Percentiles rank a stretch among this genome's conserved stretches.
Conservation (phyloP, 345 rosid genomes). For the Eucalyptus curtisii region DNA sequence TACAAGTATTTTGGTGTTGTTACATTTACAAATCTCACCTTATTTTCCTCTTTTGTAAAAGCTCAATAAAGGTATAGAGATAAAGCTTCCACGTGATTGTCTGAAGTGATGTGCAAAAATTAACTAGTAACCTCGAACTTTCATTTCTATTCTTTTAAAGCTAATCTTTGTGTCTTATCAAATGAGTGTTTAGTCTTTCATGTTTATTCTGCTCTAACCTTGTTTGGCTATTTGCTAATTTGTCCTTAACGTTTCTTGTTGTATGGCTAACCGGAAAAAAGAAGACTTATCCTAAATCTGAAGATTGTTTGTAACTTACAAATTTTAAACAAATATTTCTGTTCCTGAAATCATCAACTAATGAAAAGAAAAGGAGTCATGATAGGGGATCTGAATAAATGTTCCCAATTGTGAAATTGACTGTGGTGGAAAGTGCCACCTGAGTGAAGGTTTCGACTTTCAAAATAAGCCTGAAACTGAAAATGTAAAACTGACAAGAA, state of each 20-base stretch:
- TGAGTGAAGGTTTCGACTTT: neutral
- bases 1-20: neutral
- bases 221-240: neutral
- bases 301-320: neutral
- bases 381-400: neutral
- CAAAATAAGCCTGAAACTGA: neutral
- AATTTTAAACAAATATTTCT: neutral
- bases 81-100: neutral
- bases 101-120: neutral
- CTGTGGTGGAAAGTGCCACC: neutral
- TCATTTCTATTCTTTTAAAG: neutral
- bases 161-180: neutral
- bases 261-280: accelerated
- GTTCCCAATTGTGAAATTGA: neutral
- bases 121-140: neutral
- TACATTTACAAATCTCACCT: neutral
- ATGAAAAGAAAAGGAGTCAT: neutral
- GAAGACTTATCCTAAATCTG: neutral
- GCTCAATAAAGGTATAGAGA: neutral
- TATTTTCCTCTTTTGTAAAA: neutral
- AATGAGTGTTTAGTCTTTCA: neutral
- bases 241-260: neutral
- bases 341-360: neutral
- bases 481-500: neutral
- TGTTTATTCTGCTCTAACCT: neutral